A percentile compares a stretch with the other conserved stretches of the same genome.
phyloP scores from a whole-genome alignment of 2,329 filamentous ascomycete species.

The Hortaea sp. region DNA sequence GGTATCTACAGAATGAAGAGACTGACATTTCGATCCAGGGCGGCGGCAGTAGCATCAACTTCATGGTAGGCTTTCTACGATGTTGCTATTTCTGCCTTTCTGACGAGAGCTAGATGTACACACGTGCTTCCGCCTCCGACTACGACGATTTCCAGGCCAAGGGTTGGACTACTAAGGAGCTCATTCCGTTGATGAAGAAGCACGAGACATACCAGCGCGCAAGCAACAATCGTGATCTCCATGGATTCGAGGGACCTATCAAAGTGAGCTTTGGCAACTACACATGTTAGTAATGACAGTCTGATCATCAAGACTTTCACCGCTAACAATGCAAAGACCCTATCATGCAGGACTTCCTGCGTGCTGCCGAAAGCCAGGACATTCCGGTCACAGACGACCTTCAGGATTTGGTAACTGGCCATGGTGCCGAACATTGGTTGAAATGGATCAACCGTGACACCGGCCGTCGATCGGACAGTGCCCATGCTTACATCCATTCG shows the following conservation, averaged over 20 bases:
- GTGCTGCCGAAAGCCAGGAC: constrained; percentile 45
- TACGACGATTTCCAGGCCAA: constrained; percentile 72
- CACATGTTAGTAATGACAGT: constrained; percentile 1
- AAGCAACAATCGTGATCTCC: constrained; percentile 49
- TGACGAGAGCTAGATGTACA: constrained; percentile 50
- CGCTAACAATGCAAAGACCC: constrained; percentile 44
- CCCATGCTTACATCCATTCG: constrained; percentile 68
- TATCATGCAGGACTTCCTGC: constrained; percentile 69
- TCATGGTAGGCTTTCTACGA: constrained; percentile 45
- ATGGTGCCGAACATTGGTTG: constrained; percentile 56
- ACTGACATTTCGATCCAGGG: not conserved
- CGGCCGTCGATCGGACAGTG: constrained; percentile 65
- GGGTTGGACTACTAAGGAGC: constrained; percentile 68
- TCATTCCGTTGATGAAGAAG: constrained; percentile 69
- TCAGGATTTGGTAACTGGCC: constrained; percentile 59
- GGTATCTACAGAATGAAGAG: too few relatives aligned
- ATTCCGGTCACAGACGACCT: constrained; percentile 64
- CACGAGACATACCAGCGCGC: constrained; percentile 64
- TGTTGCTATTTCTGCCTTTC: not conserved
- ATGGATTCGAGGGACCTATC: constrained; percentile 71
- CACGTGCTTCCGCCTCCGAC: constrained; percentile 59
- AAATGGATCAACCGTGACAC: constrained; percentile 53
- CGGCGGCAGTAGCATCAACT: constrained; percentile 57
- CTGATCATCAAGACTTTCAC: too few relatives aligned
- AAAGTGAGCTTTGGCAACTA: constrained; percentile 76